Conservation (phyloP, 1,139 yeast genomes). For the Blastobotrys ciferrii region DNA sequence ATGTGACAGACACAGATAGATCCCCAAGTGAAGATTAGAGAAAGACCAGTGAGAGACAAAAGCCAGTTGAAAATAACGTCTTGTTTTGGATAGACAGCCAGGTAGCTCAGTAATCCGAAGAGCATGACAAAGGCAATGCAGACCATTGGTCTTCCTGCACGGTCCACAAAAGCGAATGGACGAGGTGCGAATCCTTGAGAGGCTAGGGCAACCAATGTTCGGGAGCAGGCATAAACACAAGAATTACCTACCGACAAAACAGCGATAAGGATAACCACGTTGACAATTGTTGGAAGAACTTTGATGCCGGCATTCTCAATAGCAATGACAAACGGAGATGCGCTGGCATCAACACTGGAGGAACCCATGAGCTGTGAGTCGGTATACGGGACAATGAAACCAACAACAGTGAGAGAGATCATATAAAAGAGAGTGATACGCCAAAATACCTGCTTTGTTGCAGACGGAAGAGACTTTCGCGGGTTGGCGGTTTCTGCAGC, state of each 20-base stretch:
- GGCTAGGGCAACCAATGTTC: too few species aligned
- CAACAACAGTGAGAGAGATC: slow-evolving; percentile 55
- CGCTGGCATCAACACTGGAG: slow-evolving; percentile 48
- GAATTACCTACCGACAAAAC: too few species aligned
- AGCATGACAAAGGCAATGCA: slow-evolving; percentile 57
- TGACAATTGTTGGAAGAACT: too few species aligned
- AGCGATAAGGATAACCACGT: too few species aligned
- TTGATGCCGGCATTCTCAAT: too few species aligned
- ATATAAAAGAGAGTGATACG: slow-evolving; percentile 65
- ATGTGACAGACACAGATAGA: slow-evolving; percentile 73
- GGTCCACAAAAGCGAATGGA: too few species aligned
- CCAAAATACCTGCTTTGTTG: slow-evolving; percentile 73
- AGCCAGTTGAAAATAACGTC: slow-evolving; percentile 74
- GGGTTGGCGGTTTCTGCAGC: slow-evolving; percentile 84
- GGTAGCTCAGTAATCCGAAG: slow-evolving; percentile 67
- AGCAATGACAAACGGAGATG: too few species aligned
- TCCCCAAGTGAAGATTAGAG: slow-evolving; percentile 78
- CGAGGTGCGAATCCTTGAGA: too few species aligned
- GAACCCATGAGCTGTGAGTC: slow-evolving; percentile 47
- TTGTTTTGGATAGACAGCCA: slow-evolving; percentile 63
- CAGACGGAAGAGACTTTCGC: slow-evolving; percentile 61
- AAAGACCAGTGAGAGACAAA: slow-evolving; percentile 73
- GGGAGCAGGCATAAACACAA: too few species aligned
- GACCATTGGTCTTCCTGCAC: slow-evolving; percentile 72
- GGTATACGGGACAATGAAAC: slow-evolving; percentile 61